Percentiles rank a stretch among this genome's conserved stretches.
These are phyloP conservation scores for Fusarium sp. DNA, from an alignment of 2,329 filamentous ascomycete species.

Conservation along the genomic window DNA sequence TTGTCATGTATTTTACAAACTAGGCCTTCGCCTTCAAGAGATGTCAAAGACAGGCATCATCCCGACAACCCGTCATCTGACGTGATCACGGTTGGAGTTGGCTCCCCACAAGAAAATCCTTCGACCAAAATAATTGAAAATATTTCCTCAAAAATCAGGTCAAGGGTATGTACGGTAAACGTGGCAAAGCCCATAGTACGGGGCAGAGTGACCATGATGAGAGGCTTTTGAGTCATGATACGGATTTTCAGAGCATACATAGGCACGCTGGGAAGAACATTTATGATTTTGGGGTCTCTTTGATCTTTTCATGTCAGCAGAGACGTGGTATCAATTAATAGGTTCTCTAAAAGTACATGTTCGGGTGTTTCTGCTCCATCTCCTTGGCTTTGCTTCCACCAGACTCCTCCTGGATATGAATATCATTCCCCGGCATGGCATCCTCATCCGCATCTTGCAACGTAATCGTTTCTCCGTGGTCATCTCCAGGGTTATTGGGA, in stretches of 20 bases:
- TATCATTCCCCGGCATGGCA: not conserved
- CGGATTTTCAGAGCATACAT: too few species aligned
- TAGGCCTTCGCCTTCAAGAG: not conserved
- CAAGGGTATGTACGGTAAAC: fast-evolving
- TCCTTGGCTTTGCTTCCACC: conserved; percentile 29
- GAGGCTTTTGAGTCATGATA: not conserved
- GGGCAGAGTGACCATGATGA: fast-evolving
- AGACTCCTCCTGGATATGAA: not conserved
- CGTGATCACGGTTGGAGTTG: not conserved
- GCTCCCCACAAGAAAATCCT: not conserved
- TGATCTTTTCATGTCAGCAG: fast-evolving
- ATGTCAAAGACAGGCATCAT: not conserved
- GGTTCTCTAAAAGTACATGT: conserved; percentile 35
- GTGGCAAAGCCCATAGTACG: fast-evolving
- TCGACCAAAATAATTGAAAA: not conserved
- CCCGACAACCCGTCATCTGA: not conserved
- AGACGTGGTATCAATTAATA: not conserved
- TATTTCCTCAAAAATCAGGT: not conserved
- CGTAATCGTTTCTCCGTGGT: not conserved
- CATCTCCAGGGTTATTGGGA: not conserved
- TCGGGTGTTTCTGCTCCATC: conserved; percentile 23
- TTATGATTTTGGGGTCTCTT: fast-evolving
- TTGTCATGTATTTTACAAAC: fast-evolving
- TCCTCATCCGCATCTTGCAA: not conserved
- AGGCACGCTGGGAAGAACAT: too few species aligned